A percentile compares a stretch with the other conserved stretches of the same genome.
phyloP scores from a whole-genome alignment of 2,329 filamentous ascomycete species.

The Colletotrichum shisoi region DNA sequence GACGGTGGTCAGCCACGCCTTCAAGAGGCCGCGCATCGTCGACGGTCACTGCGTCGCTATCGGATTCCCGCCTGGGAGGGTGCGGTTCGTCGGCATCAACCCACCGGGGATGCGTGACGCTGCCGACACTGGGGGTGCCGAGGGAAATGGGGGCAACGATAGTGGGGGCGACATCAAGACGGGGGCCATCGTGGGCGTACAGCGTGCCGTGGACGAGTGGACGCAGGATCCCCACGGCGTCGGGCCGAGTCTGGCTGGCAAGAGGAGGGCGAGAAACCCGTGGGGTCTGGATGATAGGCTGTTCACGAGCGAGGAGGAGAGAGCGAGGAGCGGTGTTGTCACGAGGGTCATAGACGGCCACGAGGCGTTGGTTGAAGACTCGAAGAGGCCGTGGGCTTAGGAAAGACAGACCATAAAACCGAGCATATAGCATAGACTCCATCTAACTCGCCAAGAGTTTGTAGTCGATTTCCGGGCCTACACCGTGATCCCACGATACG shows the following conservation, averaged over 20 bases:
- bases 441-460: neutral
- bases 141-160: neutral
- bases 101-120: constrained; percentile 58
- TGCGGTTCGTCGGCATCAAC: constrained; percentile 69
- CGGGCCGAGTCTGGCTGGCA: constrained; percentile 55
- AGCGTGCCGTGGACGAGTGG: constrained; percentile 59
- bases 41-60: constrained; percentile 71
- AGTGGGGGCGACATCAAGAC: constrained; percentile 47
- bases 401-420: neutral
- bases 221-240: constrained; percentile 61
- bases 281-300: constrained; percentile 57
- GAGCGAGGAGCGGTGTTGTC: constrained; percentile 50
- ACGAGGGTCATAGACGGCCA: constrained; percentile 48
- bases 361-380: constrained; percentile 54
- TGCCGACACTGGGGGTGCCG: constrained; percentile 17
- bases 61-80: constrained; percentile 57
- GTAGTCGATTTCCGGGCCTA: neutral
- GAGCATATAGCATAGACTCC: neutral
- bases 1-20: constrained; percentile 73
- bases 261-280: constrained; percentile 60
- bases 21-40: constrained; percentile 70
- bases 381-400: constrained; percentile 52
- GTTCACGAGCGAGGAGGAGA: constrained; percentile 51
- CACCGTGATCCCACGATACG: neutral
- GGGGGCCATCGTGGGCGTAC: constrained; percentile 54